Evolutionary conservation across 805 yeast genomes (phyloP).

Genomic region (Scheffersomyces lignosus): DNA sequence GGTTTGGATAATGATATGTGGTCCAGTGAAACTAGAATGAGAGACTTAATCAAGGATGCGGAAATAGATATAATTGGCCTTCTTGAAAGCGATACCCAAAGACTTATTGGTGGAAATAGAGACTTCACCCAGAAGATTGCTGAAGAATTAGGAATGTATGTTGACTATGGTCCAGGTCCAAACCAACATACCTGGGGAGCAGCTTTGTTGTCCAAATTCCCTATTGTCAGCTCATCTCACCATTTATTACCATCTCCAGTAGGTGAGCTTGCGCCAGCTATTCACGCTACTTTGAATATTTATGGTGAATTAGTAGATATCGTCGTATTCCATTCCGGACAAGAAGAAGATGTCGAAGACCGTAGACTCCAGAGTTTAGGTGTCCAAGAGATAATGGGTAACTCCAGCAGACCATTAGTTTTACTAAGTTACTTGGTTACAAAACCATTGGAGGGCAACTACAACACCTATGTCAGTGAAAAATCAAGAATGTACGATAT

Average conservation of each 20-base stretch:
- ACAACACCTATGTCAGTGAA: constrained; percentile 86
- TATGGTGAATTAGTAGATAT: constrained; percentile 87
- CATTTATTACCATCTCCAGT: constrained; percentile 94
- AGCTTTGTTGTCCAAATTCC: constrained; percentile 89
- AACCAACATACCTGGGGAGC: constrained; percentile 99
- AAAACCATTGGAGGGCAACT: constrained; percentile 83
- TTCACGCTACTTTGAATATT: constrained; percentile 90
- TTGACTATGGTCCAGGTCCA: constrained; percentile 97
- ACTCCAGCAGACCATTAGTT: constrained; percentile 78
- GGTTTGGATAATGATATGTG: constrained; percentile 98
- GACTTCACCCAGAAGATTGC: constrained; percentile 90
- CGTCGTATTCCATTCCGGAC: constrained; percentile 97
- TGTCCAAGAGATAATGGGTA: constrained; percentile 77
- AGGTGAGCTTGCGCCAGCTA: constrained; percentile 98
- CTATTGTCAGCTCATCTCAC: constrained; percentile 86
- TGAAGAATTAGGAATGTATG: constrained; percentile 91
- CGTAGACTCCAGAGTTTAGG: constrained; percentile 81
- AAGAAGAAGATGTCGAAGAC: constrained; percentile 95
- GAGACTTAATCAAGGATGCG: constrained; percentile 76
- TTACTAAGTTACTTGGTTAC: constrained; percentile 90
- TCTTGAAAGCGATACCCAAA: constrained; percentile 89
- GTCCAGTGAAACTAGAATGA: constrained; percentile 92
- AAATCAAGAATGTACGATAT: constrained; percentile 88
- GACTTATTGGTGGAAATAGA: constrained; percentile 92
- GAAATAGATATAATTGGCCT: constrained; percentile 90